Conservation (phyloP, 306 rosid species). For the Quercus mongolica region DNA sequence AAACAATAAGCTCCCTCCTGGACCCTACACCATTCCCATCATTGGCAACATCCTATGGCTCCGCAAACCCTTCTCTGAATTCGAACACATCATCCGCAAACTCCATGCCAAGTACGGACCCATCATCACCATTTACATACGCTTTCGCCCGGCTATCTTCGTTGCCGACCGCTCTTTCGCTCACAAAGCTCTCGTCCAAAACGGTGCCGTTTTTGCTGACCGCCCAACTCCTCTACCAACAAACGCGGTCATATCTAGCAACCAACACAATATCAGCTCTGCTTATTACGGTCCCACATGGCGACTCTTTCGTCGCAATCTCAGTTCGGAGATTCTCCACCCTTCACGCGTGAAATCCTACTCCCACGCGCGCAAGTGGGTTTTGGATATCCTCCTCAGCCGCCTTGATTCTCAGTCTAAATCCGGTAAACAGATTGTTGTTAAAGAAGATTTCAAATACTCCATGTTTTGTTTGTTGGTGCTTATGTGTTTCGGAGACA, state of each 20-base stretch:
- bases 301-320: background rate
- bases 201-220: background rate
- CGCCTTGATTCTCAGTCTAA: background rate
- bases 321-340: constrained; percentile 1
- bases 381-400: background rate
- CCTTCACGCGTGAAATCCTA: constrained; percentile 1
- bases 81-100: background rate
- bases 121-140: background rate
- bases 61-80: background rate
- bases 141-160: background rate
- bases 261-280: background rate
- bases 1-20: background rate
- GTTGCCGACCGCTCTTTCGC: background rate
- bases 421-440: background rate
- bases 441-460: background rate
- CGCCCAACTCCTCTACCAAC: background rate
- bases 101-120: constrained; percentile 1
- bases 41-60: background rate
- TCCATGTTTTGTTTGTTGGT: constrained; percentile 2
- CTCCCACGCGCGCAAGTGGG: background rate
- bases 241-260: background rate
- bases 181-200: background rate
- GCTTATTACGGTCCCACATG: background rate
- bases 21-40: background rate
- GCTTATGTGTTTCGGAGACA: constrained; percentile 3